Evolutionary conservation across 208 protist species (phyloP).

Genomic region (Endotrypanum monterogeii): DNA sequence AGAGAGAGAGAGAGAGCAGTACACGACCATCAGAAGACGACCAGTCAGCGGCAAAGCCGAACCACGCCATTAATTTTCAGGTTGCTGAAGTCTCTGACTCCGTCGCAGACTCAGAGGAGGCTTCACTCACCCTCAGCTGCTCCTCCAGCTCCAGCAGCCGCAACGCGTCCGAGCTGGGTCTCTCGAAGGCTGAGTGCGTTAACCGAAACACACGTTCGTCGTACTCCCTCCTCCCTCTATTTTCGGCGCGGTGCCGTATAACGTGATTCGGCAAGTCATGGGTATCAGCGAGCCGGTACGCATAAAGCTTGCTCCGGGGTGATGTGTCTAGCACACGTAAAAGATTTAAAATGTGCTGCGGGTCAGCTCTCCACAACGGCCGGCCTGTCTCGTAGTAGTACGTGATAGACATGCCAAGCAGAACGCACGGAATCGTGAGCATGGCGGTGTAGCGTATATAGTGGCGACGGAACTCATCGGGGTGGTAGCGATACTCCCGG

Average conservation of each 20-base stretch:
- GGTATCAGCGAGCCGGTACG: slow-evolving; percentile 53
- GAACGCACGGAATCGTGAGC: slow-evolving; percentile 47
- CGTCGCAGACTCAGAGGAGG: neutral
- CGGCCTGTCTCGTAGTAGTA: slow-evolving; percentile 69
- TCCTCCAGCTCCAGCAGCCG: slow-evolving; percentile 38
- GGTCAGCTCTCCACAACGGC: slow-evolving; percentile 66
- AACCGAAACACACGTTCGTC: slow-evolving; percentile 41
- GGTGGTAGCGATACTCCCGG: slow-evolving; percentile 88
- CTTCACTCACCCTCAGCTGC: neutral
- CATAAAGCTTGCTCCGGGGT: slow-evolving; percentile 70
- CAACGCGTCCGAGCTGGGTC: slow-evolving; percentile 33
- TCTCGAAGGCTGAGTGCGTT: slow-evolving; percentile 43
- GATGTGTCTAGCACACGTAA: slow-evolving; percentile 71
- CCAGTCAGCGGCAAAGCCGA: neutral
- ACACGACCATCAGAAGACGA: neutral
- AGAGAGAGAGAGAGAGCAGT: neutral
- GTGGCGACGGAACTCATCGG: slow-evolving; percentile 64
- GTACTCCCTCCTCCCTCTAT: slow-evolving; percentile 34
- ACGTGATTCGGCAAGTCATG: slow-evolving; percentile 69
- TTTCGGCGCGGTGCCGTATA: slow-evolving; percentile 36
- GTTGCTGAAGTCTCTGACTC: neutral
- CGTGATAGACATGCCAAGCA: slow-evolving; percentile 34
- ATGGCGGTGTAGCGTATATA: slow-evolving; percentile 60
- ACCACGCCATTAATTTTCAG: too few relatives aligned
- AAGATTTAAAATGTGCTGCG: slow-evolving; percentile 72